Base-by-base conservation (phyloP, 352 stramenopile genomes). In the Globisporangium alternatum region DNA sequence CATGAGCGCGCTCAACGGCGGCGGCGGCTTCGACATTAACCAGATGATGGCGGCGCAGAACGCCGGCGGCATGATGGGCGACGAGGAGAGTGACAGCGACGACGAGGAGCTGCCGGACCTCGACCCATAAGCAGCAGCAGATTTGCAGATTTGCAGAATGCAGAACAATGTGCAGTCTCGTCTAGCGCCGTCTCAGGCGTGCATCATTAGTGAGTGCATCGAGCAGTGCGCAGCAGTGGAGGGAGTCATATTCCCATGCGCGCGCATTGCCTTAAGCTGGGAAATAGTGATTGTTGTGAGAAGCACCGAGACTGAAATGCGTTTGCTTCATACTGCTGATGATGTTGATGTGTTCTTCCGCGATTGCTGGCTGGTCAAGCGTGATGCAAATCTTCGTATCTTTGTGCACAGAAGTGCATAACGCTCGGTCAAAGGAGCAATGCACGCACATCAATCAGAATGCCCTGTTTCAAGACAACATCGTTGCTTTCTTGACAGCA, bases 11-110 rank as follows among this genome's bases (percentile, higher is more conserved):
- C 82, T 95, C 52, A 89, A 80, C 67, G 88, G 86, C 65, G 88
- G 80, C 53, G 89, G 82, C 48, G 94, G 93, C 68, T 98, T 98
- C 69, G 96, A 98, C 77, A 98, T 97, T 69, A 97, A 95, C 71
- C 88, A 96, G 67, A 92, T 98, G 78, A 97, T 97, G 82, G 89
- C 89, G 41, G 85, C 88, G 62, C 83, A 94, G 74, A 90, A 91
- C 61, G 83, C 79, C 43, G 43, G 43, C 19, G 76, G 76, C 37
- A 86, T 96, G 75, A 91, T 93, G 80, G 78, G 43, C 5, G 43
- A 76, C 61, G 79, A 82, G 21, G 77, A 71, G 56, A 78, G 74
- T 35, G 80, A 89, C 74, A 89, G 80, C 66, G 86, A 96, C 61
- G 86, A 93, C 65, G 86, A 95, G 56, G 85, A 93, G 55, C 74